Percentiles rank a stretch among this genome's conserved stretches.
phyloP scores from a whole-genome alignment of 805 yeast genomes.

The Cyberlindnera mycetangii region DNA sequence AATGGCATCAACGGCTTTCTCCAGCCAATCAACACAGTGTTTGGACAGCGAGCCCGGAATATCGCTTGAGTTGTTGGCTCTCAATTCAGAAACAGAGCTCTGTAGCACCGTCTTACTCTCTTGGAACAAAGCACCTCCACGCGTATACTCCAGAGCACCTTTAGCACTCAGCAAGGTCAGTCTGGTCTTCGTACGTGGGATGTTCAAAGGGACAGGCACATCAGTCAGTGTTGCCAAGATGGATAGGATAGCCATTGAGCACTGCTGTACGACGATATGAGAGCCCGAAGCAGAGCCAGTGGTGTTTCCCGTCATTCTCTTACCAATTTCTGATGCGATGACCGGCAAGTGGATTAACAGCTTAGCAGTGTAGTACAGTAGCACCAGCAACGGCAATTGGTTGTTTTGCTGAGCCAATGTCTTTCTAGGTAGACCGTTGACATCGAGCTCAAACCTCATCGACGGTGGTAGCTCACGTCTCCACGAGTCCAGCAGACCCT shows the following conservation, averaged over 20 bases:
- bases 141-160: constrained; percentile 77
- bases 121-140: constrained; percentile 77
- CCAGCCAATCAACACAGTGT: constrained; percentile 54
- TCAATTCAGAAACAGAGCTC: constrained; percentile 48
- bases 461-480: constrained; percentile 61
- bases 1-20: constrained; percentile 58
- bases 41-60: constrained; percentile 61
- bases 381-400: constrained; percentile 51
- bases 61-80: constrained; percentile 38
- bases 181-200: constrained; percentile 60
- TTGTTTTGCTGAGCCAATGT: constrained; percentile 27
- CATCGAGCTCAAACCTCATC: constrained; percentile 62
- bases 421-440: constrained; percentile 44
- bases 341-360: constrained; percentile 63
- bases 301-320: constrained; percentile 11
- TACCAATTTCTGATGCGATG: constrained; percentile 38
- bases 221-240: constrained; percentile 45
- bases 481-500: constrained; percentile 78
- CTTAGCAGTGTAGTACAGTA: constrained; percentile 59
- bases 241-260: constrained; percentile 57
- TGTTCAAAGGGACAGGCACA: constrained; percentile 62
- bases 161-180: constrained; percentile 64
- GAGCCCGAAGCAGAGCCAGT: constrained; percentile 46
- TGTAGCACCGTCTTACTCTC: constrained; percentile 59
- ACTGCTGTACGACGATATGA: constrained; percentile 65